These are phyloP conservation scores for Lactarius deliciosus DNA, from an alignment of 768 basidiomycete genomes.

Conservation along the genomic window DNA sequence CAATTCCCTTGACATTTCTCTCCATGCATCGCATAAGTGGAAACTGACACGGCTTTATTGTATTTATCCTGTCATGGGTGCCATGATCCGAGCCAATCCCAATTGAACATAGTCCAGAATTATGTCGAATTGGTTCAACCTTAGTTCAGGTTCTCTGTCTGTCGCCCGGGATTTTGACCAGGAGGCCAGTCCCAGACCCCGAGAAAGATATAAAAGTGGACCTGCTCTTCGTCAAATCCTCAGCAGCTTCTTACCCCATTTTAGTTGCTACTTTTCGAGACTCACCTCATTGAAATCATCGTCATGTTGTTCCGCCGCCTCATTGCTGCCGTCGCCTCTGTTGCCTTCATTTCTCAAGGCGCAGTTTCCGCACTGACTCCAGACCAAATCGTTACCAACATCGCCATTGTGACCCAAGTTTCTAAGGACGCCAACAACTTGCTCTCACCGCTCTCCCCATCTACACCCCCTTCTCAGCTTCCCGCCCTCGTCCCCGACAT, in stretches of 20 bases:
- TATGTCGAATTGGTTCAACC: not conserved
- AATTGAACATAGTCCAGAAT: not conserved
- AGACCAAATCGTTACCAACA: not conserved
- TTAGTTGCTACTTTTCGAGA: not conserved
- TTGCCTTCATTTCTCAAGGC: not conserved
- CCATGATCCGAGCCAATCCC: not conserved
- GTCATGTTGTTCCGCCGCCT: not conserved
- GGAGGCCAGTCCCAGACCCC: not conserved
- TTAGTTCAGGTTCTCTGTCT: not conserved
- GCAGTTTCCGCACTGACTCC: not conserved
- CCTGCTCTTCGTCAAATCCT: not conserved
- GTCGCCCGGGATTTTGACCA: not conserved
- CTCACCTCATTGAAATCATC: not conserved
- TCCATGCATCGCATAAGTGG: not conserved
- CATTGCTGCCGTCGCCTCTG: not conserved
- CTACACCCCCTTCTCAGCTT: not conserved
- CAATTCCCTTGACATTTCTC: not conserved
- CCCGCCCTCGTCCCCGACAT: no score
- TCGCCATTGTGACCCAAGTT: not conserved
- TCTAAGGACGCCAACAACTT: not conserved
- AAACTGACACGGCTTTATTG: not conserved
- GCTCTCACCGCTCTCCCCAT: not conserved
- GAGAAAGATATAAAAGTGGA: not conserved
- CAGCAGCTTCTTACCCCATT: not conserved
- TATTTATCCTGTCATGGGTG: not conserved